Conservation (phyloP, 2,329 filamentous ascomycete genomes). For the Trichoderma afroharzianum region DNA sequence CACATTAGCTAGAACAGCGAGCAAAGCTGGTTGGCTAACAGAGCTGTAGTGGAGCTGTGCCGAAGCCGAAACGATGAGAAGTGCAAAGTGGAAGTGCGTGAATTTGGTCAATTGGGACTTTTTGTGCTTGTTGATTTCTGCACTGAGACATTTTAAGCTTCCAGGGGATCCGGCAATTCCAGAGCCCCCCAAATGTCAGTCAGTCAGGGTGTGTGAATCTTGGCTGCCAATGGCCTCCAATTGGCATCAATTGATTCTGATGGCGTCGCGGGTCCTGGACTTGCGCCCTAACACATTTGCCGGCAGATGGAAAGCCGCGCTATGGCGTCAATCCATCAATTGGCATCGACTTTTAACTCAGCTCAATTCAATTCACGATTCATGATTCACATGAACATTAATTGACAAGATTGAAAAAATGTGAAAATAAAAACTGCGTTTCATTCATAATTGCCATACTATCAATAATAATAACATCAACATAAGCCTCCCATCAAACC, state of each 20-base stretch:
- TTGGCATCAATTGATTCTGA: neutral
- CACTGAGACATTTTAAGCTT: conserved; percentile 12
- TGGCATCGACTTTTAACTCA: neutral
- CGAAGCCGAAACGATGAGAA: neutral
- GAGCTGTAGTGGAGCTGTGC: conserved; percentile 12
- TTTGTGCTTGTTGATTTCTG: neutral
- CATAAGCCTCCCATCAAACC: neutral
- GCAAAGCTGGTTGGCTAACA: conserved; percentile 7
- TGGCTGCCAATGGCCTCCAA: neutral
- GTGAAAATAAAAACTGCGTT: neutral
- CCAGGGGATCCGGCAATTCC: conserved; percentile 1
- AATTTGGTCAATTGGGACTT: neutral
- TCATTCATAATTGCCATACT: conserved; percentile 11
- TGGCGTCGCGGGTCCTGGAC: neutral
- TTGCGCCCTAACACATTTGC: neutral
- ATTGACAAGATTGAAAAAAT: neutral
- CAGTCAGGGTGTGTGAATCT: too few relatives aligned
- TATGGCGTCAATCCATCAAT: neutral
- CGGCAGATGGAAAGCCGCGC: neutral
- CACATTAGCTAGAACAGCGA: neutral
- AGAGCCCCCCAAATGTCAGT: neutral
- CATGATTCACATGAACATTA: neutral
- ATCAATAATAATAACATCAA: neutral
- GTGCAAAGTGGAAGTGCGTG: neutral
- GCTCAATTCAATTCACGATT: neutral